Evolutionary conservation across 352 stramenopile genomes (phyloP).

Genomic region (Phytophthora macrochlamydospora): DNA sequence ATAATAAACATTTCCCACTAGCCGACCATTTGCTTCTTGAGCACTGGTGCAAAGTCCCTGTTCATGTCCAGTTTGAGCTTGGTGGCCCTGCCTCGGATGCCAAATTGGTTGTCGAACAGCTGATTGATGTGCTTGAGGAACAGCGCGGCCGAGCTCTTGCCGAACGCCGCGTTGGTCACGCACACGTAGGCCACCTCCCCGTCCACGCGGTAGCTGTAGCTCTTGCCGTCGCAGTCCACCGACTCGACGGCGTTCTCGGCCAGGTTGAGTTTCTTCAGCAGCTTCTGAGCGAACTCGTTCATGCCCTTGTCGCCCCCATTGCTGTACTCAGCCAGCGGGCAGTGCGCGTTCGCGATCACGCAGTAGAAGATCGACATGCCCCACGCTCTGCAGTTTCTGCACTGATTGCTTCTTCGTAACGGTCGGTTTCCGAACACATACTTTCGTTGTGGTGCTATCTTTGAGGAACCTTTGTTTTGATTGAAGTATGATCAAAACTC

Average conservation of each 20-base stretch:
- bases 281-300: slow-evolving; percentile 85
- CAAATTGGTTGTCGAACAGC: slow-evolving; percentile 86
- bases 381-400: neutral
- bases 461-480: neutral
- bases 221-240: slow-evolving; percentile 84
- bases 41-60: slow-evolving; percentile 76
- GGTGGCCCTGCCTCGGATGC: slow-evolving; percentile 85
- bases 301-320: slow-evolving; percentile 87
- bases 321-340: slow-evolving; percentile 80
- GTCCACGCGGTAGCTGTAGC: slow-evolving; percentile 87
- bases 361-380: slow-evolving; percentile 90
- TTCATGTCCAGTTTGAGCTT: slow-evolving; percentile 91
- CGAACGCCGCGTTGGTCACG: slow-evolving; percentile 79
- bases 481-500: slow-evolving; percentile 7
- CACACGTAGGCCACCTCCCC: slow-evolving; percentile 87
- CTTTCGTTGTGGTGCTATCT: slow-evolving; percentile 17
- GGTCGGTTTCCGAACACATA: slow-evolving; percentile 5
- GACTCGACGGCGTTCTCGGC: slow-evolving; percentile 73
- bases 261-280: slow-evolving; percentile 88
- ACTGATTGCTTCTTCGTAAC: neutral
- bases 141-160: slow-evolving; percentile 80
- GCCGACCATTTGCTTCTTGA: slow-evolving; percentile 87
- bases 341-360: slow-evolving; percentile 84
- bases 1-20: neutral
- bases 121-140: slow-evolving; percentile 89